These are phyloP conservation scores for Colletotrichum horii DNA, from an alignment of 2,329 filamentous ascomycete species.

Conservation along the genomic window DNA sequence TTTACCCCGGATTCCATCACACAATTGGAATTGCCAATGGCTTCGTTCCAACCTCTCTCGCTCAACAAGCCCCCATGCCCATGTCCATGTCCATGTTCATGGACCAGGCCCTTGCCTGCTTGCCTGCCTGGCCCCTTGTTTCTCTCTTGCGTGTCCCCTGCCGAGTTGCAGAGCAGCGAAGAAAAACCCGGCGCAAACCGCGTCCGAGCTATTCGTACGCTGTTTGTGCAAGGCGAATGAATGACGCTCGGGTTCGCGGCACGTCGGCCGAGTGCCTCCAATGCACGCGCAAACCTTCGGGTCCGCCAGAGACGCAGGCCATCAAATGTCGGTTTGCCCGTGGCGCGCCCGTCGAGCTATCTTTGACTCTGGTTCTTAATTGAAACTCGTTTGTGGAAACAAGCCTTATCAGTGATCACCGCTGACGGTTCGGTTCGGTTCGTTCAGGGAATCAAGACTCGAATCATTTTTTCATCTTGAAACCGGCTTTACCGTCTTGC, in stretches of 20 bases:
- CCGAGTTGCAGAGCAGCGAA: not conserved
- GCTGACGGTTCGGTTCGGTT: not conserved
- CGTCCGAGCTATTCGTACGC: not conserved
- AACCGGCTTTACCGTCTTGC: not conserved
- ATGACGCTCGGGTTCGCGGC: not conserved
- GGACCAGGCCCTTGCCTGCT: not conserved
- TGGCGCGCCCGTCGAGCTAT: not conserved
- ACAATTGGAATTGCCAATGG: constrained; percentile 15
- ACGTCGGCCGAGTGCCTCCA: not conserved
- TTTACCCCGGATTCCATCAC: constrained; percentile 19
- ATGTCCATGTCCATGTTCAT: not conserved
- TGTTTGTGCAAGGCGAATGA: not conserved
- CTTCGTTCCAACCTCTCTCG: not conserved
- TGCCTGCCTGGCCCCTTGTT: not conserved
- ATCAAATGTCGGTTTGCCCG: not conserved
- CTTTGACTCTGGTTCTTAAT: not conserved
- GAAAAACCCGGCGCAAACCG: constrained; percentile 1
- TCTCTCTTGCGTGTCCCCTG: not conserved
- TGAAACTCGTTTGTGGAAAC: not conserved
- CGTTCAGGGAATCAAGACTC: not conserved
- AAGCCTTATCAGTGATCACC: not conserved
- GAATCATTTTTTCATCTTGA: not conserved
- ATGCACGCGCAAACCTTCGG: constrained; percentile 2
- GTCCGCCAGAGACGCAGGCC: not conserved
- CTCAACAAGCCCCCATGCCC: not conserved